These are phyloP conservation scores for Mycocentrospora acerina DNA, from an alignment of 2,329 filamentous ascomycete species.

Conservation along the genomic window DNA sequence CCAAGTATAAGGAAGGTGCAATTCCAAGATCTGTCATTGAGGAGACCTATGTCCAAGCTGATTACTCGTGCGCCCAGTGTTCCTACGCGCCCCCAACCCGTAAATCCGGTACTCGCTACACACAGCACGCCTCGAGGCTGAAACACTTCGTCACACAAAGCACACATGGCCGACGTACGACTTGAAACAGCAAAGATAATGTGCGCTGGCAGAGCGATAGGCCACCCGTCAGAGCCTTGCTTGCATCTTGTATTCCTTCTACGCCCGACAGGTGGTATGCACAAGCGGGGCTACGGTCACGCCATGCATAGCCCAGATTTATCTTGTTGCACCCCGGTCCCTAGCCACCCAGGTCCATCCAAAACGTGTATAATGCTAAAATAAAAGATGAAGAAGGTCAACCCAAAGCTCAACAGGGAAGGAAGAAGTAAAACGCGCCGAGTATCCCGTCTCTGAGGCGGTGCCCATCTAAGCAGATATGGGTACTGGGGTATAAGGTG, in stretches of 20 bases:
- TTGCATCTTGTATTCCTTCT: constrained; percentile 5
- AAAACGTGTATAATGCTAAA: too few relatives aligned
- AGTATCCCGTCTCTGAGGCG: constrained; percentile 1
- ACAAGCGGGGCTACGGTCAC: constrained; percentile 8
- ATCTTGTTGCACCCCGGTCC: too few relatives aligned
- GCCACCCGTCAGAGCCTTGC: constrained; percentile 1
- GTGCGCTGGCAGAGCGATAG: constrained; percentile 6
- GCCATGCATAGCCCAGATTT: constrained; percentile 13
- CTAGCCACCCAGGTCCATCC: too few relatives aligned
- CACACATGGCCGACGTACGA: not conserved
- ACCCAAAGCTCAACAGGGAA: too few relatives aligned
- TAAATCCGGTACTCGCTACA: constrained; percentile 2
- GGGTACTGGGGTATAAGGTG: constrained; percentile 23
- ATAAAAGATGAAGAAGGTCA: too few relatives aligned
- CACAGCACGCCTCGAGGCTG: constrained; percentile 1
- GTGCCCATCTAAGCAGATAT: constrained; percentile 9
- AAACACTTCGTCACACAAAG: constrained; percentile 5
- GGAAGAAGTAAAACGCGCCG: constrained; percentile 5
- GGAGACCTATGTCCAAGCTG: constrained; percentile 6
- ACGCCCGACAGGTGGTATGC: constrained; percentile 9
- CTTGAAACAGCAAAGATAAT: constrained; percentile 4
- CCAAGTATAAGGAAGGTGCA: too few relatives aligned
- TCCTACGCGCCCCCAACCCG: constrained; percentile 8
- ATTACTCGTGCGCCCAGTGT: constrained; percentile 2
- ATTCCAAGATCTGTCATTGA: too few relatives aligned